Base-by-base conservation (phyloP, 768 basidiomycete genomes). In the Trametes cinnabarina region DNA sequence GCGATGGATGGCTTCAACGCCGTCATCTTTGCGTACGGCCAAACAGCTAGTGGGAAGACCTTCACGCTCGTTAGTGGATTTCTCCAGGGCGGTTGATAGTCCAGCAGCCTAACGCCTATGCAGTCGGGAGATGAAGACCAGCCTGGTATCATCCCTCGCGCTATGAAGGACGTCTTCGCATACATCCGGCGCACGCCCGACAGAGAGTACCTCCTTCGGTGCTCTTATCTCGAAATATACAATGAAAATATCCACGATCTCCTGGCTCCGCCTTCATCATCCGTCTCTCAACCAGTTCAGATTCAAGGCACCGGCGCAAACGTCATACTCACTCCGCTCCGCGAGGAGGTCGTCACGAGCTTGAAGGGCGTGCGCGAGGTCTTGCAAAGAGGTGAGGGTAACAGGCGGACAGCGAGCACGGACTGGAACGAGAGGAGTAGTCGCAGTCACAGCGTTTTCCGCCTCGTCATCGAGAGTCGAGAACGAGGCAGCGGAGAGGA, bases 361-460 rank as follows among this genome's bases (percentile, higher is more conserved):
- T 76, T 96, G 26, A 89, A 88, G 65, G 83, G 89, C 37, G 92
- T 98, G 14, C 83, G 85, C 51, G 91, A 92, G 58, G 88, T 98
- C 4, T 74, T 99, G 64, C 80, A 83, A 65, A 77, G 92, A 22
- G 96, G 96, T 4, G 93, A 97, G 69, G 84, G 88, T 3, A 87
- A 92, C 66, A 77, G 96, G 48, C 78, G 93, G 59, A 97, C 94
- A 3, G 95, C 94, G 0, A 91, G 86, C 64, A 99, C 97, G n/a
- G 96, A 99, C 67, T 99, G 96, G 96, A 99, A 99, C 69, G 90
- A 94, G 66, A 76, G 96, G 57, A 94, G 92, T 75, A 94, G 92
- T 69, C 80, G 96, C 32, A 94, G 92, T 75, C 96, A 98, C 70
- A 92, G 90, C 63, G 91, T 98, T 0, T 97, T 98, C 71, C 78